Evolutionary conservation across 306 rosid species (phyloP).

Genomic region (Prinsepia uniflora): DNA sequence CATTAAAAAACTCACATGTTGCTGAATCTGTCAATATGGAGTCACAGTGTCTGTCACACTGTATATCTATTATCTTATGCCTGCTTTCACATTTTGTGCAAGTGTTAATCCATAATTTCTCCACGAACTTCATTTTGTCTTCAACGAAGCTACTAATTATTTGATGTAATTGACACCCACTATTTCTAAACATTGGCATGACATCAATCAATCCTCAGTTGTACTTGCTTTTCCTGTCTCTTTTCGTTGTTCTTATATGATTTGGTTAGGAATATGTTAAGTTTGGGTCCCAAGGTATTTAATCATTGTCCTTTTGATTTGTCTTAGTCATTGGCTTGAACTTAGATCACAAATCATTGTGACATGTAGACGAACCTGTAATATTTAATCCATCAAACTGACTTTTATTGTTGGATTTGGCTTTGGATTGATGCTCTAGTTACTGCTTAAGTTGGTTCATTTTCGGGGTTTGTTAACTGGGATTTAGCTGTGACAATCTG

Average conservation of each 20-base stretch:
- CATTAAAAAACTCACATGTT: background rate
- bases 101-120: background rate
- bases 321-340: constrained; percentile 7
- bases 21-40: background rate
- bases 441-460: background rate
- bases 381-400: background rate
- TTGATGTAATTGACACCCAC: constrained; percentile 15
- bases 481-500: background rate
- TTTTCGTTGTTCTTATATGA: constrained; percentile 15
- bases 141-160: background rate
- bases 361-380: background rate
- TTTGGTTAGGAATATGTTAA: constrained; percentile 3
- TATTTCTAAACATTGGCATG: constrained; percentile 2
- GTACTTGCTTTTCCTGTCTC: background rate
- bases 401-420: constrained; percentile 8
- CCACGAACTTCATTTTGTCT: background rate
- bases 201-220: background rate
- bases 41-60: background rate
- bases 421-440: background rate
- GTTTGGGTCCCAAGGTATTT: background rate
- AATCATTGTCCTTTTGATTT: constrained; percentile 14
- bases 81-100: background rate
- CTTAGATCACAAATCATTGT: background rate
- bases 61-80: background rate
- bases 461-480: background rate